These are phyloP conservation scores for Ormosia emarginata DNA, from an alignment of 306 rosid genomes.

Conservation along the genomic window DNA sequence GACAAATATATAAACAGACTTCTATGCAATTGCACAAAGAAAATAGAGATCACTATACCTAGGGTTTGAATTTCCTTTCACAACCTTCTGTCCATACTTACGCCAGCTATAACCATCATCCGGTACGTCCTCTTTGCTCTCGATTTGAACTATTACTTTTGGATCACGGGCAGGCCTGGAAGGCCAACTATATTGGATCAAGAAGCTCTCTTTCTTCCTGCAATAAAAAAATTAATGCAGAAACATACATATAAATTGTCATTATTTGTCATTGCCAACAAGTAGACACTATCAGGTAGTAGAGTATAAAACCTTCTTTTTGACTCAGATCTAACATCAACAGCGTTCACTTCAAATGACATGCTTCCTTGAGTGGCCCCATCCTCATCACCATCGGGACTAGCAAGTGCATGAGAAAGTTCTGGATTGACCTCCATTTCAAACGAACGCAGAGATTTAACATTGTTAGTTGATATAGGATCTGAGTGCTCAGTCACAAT, in stretches of 20 bases:
- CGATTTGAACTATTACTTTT: constrained; percentile 46
- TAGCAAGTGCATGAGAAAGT: constrained; percentile 47
- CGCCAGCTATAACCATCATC: constrained; percentile 85
- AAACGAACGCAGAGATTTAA: constrained; percentile 23
- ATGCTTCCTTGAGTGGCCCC: constrained; percentile 40
- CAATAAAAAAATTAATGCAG: constrained; percentile 8
- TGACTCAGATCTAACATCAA: constrained; percentile 45
- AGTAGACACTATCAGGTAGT: too few species aligned
- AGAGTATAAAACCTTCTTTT: constrained; percentile 27
- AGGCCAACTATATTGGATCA: constrained; percentile 38
- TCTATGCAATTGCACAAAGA: neutral
- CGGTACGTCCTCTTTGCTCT: constrained; percentile 40
- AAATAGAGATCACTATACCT: constrained; percentile 35
- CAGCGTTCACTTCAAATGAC: constrained; percentile 38
- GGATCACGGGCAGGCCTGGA: constrained; percentile 52
- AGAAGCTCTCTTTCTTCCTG: constrained; percentile 52
- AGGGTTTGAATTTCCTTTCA: constrained; percentile 60
- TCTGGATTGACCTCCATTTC: constrained; percentile 39
- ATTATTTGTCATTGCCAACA: too few species aligned
- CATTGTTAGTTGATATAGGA: constrained; percentile 36
- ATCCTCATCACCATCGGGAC: constrained; percentile 40
- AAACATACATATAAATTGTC: neutral
- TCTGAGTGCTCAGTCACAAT: constrained; percentile 19
- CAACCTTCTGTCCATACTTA: constrained; percentile 67
- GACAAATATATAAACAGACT: neutral